Evolutionary conservation across 163 green algal genomes (phyloP).

Genomic region (Scenedesmus sp.): DNA sequence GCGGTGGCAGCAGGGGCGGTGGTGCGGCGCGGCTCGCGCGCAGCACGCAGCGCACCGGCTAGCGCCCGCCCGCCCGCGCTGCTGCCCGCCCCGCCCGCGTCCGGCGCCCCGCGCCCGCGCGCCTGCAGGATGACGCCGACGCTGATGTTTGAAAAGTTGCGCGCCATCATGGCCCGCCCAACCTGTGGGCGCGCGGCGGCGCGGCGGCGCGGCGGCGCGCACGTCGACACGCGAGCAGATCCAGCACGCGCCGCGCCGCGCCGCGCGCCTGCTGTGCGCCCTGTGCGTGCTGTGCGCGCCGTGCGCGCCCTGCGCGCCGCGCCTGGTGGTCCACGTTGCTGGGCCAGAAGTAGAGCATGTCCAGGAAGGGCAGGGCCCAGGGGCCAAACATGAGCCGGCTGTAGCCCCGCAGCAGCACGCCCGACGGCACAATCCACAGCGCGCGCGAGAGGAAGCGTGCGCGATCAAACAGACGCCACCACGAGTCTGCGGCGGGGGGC

Average conservation of each 20-base stretch:
- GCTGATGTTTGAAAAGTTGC: conserved; percentile 61
- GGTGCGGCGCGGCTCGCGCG: too few relatives aligned
- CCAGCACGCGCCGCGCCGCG: too few relatives aligned
- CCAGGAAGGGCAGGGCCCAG: conserved; percentile 37
- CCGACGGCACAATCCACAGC: conserved; percentile 52
- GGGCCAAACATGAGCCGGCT: conserved; percentile 49
- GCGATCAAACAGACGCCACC: conserved; percentile 51
- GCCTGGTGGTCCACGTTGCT: conserved; percentile 51
- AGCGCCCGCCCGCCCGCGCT: too few relatives aligned
- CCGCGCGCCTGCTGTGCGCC: too few relatives aligned
- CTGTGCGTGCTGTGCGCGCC: too few relatives aligned
- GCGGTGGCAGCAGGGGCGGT: too few relatives aligned
- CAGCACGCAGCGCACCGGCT: too few relatives aligned
- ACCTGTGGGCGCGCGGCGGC: too few relatives aligned
- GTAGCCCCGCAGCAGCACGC: conserved; percentile 50
- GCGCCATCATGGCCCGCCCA: conserved; percentile 53
- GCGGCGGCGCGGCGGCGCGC: too few relatives aligned
- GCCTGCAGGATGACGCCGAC: conserved; percentile 43
- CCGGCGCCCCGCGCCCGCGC: not conserved
- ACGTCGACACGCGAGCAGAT: too few relatives aligned
- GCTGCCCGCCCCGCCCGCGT: too few relatives aligned
- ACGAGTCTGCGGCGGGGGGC: conserved; percentile 50
- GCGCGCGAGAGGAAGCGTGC: conserved; percentile 32
- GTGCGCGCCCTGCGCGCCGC: too few relatives aligned
- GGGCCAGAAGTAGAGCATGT: conserved; percentile 59